A percentile compares a stretch with the other conserved stretches of the same genome.
phyloP scores from a whole-genome alignment of 2,329 filamentous ascomycete species.

The Scorias spongiosa region DNA sequence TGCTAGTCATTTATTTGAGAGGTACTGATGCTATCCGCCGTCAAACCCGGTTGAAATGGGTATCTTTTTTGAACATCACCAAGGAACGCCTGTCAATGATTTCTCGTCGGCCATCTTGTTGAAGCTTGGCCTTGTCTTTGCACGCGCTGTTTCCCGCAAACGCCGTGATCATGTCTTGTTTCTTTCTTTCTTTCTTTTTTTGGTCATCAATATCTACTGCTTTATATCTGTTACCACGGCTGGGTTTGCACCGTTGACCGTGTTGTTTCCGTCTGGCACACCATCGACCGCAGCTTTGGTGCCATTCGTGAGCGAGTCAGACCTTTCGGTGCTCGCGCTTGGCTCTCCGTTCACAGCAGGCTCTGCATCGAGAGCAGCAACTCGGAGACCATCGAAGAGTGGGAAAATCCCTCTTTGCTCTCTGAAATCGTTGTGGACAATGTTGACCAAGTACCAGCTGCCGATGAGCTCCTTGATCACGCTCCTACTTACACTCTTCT shows the following conservation, averaged over 20 bases:
- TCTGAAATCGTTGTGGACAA: constrained; percentile 98
- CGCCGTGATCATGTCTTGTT: no score
- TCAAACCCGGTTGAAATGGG: background rate
- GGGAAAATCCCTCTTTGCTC: constrained; percentile 67
- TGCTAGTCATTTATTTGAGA: no score
- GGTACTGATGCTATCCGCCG: no score
- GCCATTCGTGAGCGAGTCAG: constrained; percentile 1
- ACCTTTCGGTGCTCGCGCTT: background rate
- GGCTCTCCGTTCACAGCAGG: background rate
- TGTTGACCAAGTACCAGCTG: constrained; percentile 87
- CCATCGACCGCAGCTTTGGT: constrained; percentile 15
- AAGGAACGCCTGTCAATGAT: background rate
- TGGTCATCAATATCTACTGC: background rate
- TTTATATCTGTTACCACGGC: background rate
- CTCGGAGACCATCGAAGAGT: constrained; percentile 63
- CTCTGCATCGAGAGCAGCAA: constrained; percentile 43
- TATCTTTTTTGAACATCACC: background rate
- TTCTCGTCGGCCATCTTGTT: background rate
- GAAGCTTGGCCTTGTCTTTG: background rate
- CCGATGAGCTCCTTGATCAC: constrained; percentile 75
- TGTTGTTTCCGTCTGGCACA: constrained; percentile 16
- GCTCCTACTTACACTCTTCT: constrained; percentile 58
- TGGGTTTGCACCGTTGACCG: constrained; percentile 15
- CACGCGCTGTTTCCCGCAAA: background rate
- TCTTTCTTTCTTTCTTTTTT: no score